Evolutionary conservation across 1,284 basidiomycete species (phyloP), one percentile per base, ranked within the genome.

Genomic region (Volvariella surrecta): DNA sequence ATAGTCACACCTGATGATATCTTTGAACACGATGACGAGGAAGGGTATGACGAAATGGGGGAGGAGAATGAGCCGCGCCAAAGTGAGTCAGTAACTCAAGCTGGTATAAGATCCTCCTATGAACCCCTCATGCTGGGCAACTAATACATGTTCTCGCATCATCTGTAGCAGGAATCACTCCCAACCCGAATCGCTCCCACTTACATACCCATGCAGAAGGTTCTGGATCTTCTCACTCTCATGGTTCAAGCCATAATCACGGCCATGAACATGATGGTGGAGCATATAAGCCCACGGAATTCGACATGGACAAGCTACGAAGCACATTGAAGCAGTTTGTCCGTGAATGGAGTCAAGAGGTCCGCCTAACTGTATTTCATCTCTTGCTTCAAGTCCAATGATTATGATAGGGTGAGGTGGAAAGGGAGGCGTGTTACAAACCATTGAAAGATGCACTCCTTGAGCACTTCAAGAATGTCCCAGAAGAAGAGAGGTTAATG

Each of bases 241-340:
- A 55, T 37, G 16, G 41, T 13, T 16, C 52, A 59, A 39, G 48
- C 4, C 57, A 60, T 48, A 43, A 53, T 3, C 45, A 45, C 19
- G 50, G 19, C 0, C 48, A 50, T 31, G 51, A 45, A 6, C 41
- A 55, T 32, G 58, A 57, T 39, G 54, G 51, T 30, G 46, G 44
- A 40, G 52, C 49, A n/a, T 73, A 74, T 50, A 71, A 67, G 47
- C 73, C 78, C 1, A 79, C 73, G 1, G 82, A 86, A 24, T 73
- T 74, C 50, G 83, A 88, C 53, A 82, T 86, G 78, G 85, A 95
- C 60, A 94, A 94, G 56, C 67, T 96, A 19, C 69, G 89, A 46
- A 91, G 88, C 55, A 94, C 90, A 0, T 62, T 96, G 32, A 89
- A 93, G 55, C 90, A 93, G 52, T 83, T 94, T 44, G 91, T 92